Conservation (phyloP, 2,329 filamentous ascomycete genomes). For the Tolypocladium pustulatum region DNA sequence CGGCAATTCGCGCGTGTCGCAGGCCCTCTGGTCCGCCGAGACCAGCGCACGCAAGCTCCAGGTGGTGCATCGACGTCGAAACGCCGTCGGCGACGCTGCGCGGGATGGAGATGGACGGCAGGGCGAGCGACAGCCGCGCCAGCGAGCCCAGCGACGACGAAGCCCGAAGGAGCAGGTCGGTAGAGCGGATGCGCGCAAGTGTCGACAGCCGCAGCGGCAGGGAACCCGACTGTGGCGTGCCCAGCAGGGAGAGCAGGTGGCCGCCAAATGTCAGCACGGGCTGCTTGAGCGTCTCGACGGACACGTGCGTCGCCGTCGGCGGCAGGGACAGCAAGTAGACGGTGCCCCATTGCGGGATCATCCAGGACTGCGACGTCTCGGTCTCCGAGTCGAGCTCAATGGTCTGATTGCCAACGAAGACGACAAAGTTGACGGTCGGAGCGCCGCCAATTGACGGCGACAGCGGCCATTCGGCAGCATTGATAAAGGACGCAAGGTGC, state of each 20-base stretch:
- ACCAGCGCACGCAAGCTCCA: conserved; percentile 65
- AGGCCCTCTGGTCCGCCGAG: conserved; percentile 59
- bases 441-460: conserved; percentile 88
- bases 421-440: conserved; percentile 90
- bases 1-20: conserved; percentile 71
- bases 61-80: conserved; percentile 64
- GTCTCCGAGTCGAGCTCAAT: conserved; percentile 40
- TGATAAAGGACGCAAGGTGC: conserved; percentile 89
- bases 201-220: conserved; percentile 78
- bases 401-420: conserved; percentile 75
- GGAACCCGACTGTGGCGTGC: conserved; percentile 72
- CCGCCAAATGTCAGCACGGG: conserved; percentile 84
- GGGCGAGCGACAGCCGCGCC: conserved; percentile 69
- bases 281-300: conserved; percentile 57
- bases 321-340: conserved; percentile 48
- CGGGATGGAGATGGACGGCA: conserved; percentile 87
- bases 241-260: conserved; percentile 79
- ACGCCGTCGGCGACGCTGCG: conserved; percentile 79
- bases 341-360: conserved; percentile 90
- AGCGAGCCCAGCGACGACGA: conserved; percentile 91
- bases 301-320: conserved; percentile 38
- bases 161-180: conserved; percentile 76
- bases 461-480: conserved; percentile 94
- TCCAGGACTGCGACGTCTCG: conserved; percentile 58
- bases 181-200: conserved; percentile 73